phyloP scores from a whole-genome alignment of 164 flowering plant species.

The Paratinospora sagittata region DNA sequence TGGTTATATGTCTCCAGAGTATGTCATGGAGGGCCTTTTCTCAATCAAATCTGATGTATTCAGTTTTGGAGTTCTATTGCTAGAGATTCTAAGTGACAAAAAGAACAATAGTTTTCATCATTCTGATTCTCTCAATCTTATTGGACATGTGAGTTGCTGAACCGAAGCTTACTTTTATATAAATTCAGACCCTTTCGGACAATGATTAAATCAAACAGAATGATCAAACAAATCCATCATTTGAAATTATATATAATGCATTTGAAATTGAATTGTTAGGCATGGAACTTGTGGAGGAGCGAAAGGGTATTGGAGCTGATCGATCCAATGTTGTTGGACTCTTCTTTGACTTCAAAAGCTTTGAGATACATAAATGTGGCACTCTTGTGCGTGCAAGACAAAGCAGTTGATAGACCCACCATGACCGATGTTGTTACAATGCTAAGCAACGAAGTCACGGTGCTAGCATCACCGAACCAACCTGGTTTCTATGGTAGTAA shows the following conservation, averaged over 20 bases:
- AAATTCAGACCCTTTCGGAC: not conserved
- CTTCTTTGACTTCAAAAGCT: not conserved
- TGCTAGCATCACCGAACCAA: not conserved
- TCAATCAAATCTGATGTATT: slow-evolving; percentile 7
- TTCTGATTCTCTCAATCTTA: not conserved
- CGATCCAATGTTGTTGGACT: slow-evolving; percentile 5
- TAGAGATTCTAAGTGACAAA: slow-evolving; percentile 2
- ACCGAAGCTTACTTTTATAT: not conserved
- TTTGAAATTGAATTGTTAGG: slow-evolving; percentile 2
- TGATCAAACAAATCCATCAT: too few species aligned
- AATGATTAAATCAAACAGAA: not conserved
- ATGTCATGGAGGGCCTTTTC: slow-evolving; percentile 10
- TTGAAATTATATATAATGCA: too few species aligned
- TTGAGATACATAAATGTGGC: slow-evolving; percentile 9
- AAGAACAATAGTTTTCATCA: not conserved
- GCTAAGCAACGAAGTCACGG: not conserved
- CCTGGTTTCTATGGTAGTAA: not conserved
- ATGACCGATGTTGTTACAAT: slow-evolving; percentile 13
- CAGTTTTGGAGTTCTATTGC: not conserved
- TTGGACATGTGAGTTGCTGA: slow-evolving; percentile 8
- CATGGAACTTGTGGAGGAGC: slow-evolving; percentile 18
- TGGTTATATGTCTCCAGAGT: slow-evolving; percentile 2
- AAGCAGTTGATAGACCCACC: slow-evolving; percentile 12
- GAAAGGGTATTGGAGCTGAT: not conserved
- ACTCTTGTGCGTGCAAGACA: slow-evolving; percentile 9